Conservation (phyloP, 2,329 filamentous ascomycete species). For the Boeremia lycopersici region DNA sequence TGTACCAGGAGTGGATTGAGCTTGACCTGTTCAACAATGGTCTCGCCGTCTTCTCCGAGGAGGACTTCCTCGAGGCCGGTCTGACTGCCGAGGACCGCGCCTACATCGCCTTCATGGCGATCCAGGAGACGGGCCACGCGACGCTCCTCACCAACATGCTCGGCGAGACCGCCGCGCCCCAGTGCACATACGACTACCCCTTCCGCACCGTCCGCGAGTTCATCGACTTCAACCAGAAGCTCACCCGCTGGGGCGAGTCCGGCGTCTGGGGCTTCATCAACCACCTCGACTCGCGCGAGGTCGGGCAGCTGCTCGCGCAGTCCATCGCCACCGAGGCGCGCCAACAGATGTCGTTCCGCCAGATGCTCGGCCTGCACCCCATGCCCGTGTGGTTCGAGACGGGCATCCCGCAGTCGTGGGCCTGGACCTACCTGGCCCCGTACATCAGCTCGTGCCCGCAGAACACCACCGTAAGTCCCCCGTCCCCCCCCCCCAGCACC, state of each 20-base stretch:
- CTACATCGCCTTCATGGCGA: conserved; percentile 76
- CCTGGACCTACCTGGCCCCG: conserved; percentile 80
- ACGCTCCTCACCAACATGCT: conserved; percentile 80
- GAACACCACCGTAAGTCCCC: conserved; percentile 66
- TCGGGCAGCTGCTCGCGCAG: conserved; percentile 74
- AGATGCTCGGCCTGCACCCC: conserved; percentile 78
- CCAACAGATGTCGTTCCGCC: conserved; percentile 84
- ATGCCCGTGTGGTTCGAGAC: conserved; percentile 84
- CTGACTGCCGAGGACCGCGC: conserved; percentile 71
- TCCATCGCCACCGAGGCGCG: conserved; percentile 79
- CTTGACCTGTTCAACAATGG: conserved; percentile 82
- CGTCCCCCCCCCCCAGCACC: no score
- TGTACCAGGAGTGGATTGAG: conserved; percentile 87
- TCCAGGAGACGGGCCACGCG: conserved; percentile 79
- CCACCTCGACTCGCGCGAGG: conserved; percentile 77
- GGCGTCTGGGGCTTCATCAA: conserved; percentile 82
- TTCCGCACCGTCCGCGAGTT: conserved; percentile 76
- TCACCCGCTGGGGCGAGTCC: conserved; percentile 81
- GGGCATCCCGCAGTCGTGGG: conserved; percentile 82
- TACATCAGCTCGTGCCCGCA: conserved; percentile 79
- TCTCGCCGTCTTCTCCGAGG: conserved; percentile 69
- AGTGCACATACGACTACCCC: conserved; percentile 84
- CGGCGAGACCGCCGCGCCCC: conserved; percentile 69
- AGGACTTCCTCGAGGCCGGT: conserved; percentile 72
- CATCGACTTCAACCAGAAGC: conserved; percentile 82